phyloP scores from a whole-genome alignment of 805 yeast genomes.

The Ogataea ramenticola region DNA sequence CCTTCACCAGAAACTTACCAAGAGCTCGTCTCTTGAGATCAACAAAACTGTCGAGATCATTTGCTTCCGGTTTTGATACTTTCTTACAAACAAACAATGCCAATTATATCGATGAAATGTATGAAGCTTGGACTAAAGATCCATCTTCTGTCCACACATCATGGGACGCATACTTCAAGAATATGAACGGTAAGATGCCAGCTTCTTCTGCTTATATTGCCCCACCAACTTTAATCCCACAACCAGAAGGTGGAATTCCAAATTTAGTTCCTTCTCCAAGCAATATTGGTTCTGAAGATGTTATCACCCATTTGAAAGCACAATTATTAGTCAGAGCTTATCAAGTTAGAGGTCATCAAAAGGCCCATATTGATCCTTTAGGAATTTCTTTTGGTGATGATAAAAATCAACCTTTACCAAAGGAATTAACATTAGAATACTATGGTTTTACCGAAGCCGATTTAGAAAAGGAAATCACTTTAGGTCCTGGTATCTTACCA shows the following conservation, averaged over 20 bases:
- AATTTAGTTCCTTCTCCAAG: conserved; percentile 49
- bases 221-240: conserved; percentile 86
- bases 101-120: conserved; percentile 96
- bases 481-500: conserved; percentile 97
- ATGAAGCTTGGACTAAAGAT: conserved; percentile 86
- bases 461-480: conserved; percentile 70
- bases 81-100: conserved; percentile 83
- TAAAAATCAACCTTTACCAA: conserved; percentile 47
- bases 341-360: conserved; percentile 97
- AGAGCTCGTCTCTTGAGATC: conserved; percentile 15
- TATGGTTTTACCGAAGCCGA: conserved; percentile 89
- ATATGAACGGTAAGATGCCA: conserved; percentile 63
- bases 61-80: conserved; percentile 49
- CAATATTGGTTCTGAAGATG: conserved; percentile 51
- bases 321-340: conserved; percentile 96
- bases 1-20: conserved; percentile 6
- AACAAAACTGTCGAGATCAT: conserved; percentile 8
- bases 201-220: conserved; percentile 75
- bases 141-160: conserved; percentile 89
- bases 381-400: conserved; percentile 80
- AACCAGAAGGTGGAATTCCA: conserved; percentile 71
- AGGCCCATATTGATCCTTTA: conserved; percentile 94
- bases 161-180: conserved; percentile 95
- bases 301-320: conserved; percentile 84
- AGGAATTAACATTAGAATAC: conserved; percentile 84